These are phyloP conservation scores for Alloteropsis angusta DNA, from an alignment of 202 grass and related monocot species.

Conservation along the genomic window DNA sequence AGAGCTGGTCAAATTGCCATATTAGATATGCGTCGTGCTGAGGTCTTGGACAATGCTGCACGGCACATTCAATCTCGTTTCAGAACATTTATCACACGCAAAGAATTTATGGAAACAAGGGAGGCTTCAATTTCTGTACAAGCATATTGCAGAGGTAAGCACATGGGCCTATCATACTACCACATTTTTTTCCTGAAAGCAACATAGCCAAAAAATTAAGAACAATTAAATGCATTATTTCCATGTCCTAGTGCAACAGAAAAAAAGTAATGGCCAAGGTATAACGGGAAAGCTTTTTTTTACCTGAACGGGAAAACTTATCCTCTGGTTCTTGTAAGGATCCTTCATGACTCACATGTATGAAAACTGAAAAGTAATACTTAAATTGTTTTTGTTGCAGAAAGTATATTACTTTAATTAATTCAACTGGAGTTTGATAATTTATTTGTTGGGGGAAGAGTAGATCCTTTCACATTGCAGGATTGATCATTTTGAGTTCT, in stretches of 20 bases:
- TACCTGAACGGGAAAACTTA: background rate
- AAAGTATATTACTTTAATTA: background rate
- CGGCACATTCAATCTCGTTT: slow-evolving; percentile 69
- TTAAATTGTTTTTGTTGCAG: background rate
- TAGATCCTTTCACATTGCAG: background rate
- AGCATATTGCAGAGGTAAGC: slow-evolving; percentile 83
- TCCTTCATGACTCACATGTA: background rate
- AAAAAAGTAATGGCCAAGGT: background rate
- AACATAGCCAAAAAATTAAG: background rate
- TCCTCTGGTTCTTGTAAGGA: background rate
- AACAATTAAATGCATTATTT: background rate
- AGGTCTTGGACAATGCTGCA: slow-evolving; percentile 90
- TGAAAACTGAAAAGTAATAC: background rate
- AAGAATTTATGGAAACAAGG: slow-evolving; percentile 63
- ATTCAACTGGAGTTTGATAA: background rate
- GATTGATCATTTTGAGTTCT: background rate
- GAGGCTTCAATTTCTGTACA: slow-evolving; percentile 65
- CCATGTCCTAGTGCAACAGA: background rate
- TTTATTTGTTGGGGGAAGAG: background rate
- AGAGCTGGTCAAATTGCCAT: slow-evolving; percentile 89
- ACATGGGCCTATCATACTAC: background rate
- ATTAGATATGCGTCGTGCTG: slow-evolving; percentile 67
- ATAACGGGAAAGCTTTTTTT: too few relatives aligned
- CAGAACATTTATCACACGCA: slow-evolving; percentile 56
- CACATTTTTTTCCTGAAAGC: background rate